Conservation (phyloP, 306 rosid genomes). For the Oemleria cerasiformis region DNA sequence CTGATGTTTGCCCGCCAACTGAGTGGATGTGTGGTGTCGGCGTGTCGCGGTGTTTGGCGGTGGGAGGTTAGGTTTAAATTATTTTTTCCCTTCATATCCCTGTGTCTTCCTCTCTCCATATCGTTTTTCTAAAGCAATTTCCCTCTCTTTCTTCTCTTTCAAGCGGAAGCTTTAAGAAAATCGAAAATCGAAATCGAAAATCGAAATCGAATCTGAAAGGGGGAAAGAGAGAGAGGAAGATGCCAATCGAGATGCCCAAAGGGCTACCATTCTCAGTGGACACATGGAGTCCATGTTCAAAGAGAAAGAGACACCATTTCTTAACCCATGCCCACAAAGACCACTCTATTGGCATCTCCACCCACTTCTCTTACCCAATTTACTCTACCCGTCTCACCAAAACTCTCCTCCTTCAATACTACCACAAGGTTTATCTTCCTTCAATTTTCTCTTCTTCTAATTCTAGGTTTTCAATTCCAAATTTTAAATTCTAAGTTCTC, state of each 20-base stretch:
- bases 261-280: slow-evolving; percentile 86
- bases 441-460: not conserved
- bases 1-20: too few species aligned
- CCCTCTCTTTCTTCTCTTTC: too few species aligned
- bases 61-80: too few species aligned
- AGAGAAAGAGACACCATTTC: slow-evolving; percentile 60
- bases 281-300: slow-evolving; percentile 60
- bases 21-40: too few species aligned
- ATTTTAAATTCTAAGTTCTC: not conserved
- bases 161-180: too few species aligned
- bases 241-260: slow-evolving; percentile 78
- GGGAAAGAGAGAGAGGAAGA: not conserved
- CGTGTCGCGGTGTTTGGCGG: too few species aligned
- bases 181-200: too few species aligned
- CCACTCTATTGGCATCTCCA: slow-evolving; percentile 52
- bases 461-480: not conserved
- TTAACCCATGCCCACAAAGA: slow-evolving; percentile 82
- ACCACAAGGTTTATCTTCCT: slow-evolving; percentile 35
- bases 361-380: slow-evolving; percentile 54
- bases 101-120: too few species aligned
- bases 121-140: too few species aligned
- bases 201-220: too few species aligned
- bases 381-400: slow-evolving; percentile 61
- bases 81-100: too few species aligned
- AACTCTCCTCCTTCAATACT: slow-evolving; percentile 48